Percentiles rank a stretch among this genome's conserved stretches.
These are phyloP conservation scores for Cinnamomum chago DNA, from an alignment of 164 flowering plant species.

Conservation along the genomic window DNA sequence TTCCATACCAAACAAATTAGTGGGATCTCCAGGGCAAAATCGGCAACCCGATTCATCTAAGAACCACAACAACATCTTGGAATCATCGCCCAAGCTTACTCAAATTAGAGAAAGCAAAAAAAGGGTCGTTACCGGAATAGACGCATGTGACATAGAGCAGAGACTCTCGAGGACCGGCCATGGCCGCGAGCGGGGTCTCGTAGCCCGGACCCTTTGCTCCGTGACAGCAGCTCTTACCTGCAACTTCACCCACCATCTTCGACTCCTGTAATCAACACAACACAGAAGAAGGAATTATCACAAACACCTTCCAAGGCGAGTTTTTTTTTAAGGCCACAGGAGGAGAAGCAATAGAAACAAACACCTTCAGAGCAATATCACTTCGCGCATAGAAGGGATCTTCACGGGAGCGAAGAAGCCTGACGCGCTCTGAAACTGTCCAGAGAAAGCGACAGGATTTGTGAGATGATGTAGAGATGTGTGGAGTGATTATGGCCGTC, in stretches of 20 bases:
- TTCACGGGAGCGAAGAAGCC: neutral
- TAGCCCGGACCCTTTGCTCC: constrained; percentile 74
- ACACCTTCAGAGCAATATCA: too few relatives aligned
- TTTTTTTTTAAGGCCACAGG: neutral
- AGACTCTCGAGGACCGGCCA: constrained; percentile 78
- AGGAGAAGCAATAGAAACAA: neutral
- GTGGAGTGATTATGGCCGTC: neutral
- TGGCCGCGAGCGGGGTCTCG: constrained; percentile 81
- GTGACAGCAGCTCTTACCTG: constrained; percentile 21
- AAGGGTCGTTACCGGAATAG: constrained; percentile 47
- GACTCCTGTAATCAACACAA: neutral
- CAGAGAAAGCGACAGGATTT: neutral
- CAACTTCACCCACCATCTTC: neutral
- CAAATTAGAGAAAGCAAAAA: neutral
- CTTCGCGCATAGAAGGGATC: neutral
- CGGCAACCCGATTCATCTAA: too few relatives aligned
- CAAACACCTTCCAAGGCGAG: neutral
- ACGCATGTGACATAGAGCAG: constrained; percentile 78
- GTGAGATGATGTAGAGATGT: neutral
- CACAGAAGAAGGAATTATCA: neutral
- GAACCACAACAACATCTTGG: neutral
- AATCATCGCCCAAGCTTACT: neutral
- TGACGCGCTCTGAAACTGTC: neutral
- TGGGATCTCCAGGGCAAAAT: neutral
- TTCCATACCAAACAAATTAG: neutral